Evolutionary conservation across 805 yeast species (phyloP).

Genomic region (Citeromyces matritensis): DNA sequence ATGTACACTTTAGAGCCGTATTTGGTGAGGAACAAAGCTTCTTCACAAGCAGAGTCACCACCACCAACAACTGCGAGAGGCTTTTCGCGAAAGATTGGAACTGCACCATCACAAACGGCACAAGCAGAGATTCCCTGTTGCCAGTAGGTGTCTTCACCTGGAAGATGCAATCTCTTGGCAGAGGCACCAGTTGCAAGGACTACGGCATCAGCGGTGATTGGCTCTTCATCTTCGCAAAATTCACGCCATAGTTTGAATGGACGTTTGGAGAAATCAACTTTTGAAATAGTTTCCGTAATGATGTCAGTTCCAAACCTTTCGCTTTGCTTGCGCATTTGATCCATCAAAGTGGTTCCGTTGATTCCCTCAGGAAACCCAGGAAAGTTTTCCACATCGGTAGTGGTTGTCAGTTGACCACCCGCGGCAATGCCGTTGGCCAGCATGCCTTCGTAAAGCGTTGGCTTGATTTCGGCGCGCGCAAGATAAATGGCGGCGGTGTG

Average conservation of each 20-base stretch:
- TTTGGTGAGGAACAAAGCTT: constrained; percentile 91
- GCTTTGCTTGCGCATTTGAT: constrained; percentile 83
- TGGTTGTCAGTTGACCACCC: constrained; percentile 97
- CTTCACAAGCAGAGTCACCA: constrained; percentile 99
- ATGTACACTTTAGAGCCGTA: constrained; percentile 93
- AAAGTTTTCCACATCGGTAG: constrained; percentile 97
- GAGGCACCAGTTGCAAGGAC: constrained; percentile 97
- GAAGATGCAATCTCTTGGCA: constrained; percentile 84
- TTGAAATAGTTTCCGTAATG: constrained; percentile 89
- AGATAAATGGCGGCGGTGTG: constrained; percentile 97
- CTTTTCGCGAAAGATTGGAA: constrained; percentile 95
- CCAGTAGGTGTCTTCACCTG: constrained; percentile 98
- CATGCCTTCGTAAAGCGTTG: constrained; percentile 90
- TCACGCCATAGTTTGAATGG: constrained; percentile 98
- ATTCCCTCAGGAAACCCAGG: constrained; percentile 97
- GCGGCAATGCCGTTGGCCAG: constrained; percentile 97
- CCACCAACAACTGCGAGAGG: constrained; percentile 98
- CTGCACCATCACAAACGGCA: constrained; percentile 99
- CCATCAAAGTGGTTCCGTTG: constrained; percentile 82
- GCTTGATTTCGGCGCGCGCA: constrained; percentile 92
- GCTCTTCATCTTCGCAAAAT: constrained; percentile 82
- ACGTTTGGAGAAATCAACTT: constrained; percentile 72
- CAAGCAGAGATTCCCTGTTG: constrained; percentile 98
- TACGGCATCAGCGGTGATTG: constrained; percentile 85
- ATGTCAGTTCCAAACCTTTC: constrained; percentile 82